Conservation (phyloP, 495 filamentous ascomycete genomes). For the Penicillium bialowiezense region DNA sequence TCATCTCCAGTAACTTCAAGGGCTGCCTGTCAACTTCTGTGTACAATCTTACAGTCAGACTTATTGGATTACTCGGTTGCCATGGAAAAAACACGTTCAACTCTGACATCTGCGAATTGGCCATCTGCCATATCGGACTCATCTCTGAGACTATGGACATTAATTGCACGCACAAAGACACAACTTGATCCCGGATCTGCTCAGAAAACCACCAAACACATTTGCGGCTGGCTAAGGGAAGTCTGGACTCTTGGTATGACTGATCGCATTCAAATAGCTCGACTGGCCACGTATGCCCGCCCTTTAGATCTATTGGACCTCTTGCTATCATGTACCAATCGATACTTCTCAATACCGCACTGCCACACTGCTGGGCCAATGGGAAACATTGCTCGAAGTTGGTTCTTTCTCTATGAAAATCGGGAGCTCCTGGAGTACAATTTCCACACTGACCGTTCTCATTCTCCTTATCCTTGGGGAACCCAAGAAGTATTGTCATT, state of each 20-base stretch:
- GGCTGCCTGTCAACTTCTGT: constrained; percentile 74
- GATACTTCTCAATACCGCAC: constrained; percentile 21
- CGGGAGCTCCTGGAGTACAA: constrained; percentile 34
- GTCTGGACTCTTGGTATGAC: constrained; percentile 73
- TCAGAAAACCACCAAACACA: constrained; percentile 60
- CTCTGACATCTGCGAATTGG: constrained; percentile 71
- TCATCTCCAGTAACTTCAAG: constrained; percentile 70
- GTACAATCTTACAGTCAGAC: constrained; percentile 59
- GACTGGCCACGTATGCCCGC: constrained; percentile 39
- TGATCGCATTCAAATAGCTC: constrained; percentile 39
- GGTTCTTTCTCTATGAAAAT: constrained; percentile 38
- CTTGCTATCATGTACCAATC: constrained; percentile 41
- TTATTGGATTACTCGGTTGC: constrained; percentile 62
- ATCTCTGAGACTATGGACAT: constrained; percentile 69
- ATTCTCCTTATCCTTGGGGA: constrained; percentile 30
- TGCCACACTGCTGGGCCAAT: constrained; percentile 22
- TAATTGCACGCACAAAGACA: constrained; percentile 52
- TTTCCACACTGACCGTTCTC: constrained; percentile 24
- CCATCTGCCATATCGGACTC: constrained; percentile 78
- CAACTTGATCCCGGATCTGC: constrained; percentile 59
- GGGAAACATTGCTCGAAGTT: constrained; percentile 29
- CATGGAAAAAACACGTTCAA: constrained; percentile 60
- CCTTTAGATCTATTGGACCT: constrained; percentile 38
- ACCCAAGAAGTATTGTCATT: constrained; percentile 17
- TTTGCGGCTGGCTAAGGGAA: constrained; percentile 75